Conservation (phyloP, 2,329 filamentous ascomycete genomes). For the Orbilia ellipsospora region DNA sequence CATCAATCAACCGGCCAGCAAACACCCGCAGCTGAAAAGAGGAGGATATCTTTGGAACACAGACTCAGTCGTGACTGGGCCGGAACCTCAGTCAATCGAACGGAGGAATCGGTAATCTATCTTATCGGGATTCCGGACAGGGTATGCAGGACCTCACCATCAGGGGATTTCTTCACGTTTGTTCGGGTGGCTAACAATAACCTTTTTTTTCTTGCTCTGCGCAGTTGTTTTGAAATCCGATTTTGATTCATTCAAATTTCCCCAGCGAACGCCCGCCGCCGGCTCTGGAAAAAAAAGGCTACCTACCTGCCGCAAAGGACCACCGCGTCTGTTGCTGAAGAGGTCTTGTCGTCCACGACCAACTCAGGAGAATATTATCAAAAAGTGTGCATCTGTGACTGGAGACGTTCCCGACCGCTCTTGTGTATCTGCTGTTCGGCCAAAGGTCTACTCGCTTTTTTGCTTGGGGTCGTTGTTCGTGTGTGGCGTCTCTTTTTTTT, state of each 20-base stretch:
- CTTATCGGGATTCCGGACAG: constrained; percentile 16
- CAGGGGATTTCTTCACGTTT: constrained; percentile 35
- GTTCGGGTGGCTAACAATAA: constrained; percentile 55
- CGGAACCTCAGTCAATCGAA: constrained; percentile 30
- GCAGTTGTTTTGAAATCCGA: constrained; percentile 37
- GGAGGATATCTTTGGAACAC: constrained; percentile 31
- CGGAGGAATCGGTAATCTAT: not conserved
- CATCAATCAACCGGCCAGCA: constrained; percentile 31
- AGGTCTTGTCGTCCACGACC: constrained; percentile 1
- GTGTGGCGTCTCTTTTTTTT: constrained; percentile 36
- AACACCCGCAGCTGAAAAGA: constrained; percentile 32
- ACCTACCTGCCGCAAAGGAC: constrained; percentile 12
- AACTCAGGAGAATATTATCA: constrained; percentile 21
- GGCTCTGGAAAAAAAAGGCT: constrained; percentile 6
- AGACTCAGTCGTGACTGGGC: constrained; percentile 37
- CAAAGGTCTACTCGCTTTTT: not conserved
- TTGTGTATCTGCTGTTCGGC: constrained; percentile 19
- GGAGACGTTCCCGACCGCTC: constrained; percentile 33
- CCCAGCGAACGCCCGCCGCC: no score
- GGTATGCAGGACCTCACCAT: constrained; percentile 42
- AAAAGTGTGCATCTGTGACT: constrained; percentile 16
- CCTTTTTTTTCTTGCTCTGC: constrained; percentile 5
- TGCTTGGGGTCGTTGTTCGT: constrained; percentile 30
- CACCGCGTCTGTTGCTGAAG: constrained; percentile 20
- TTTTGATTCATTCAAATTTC: not conserved